phyloP scores from a whole-genome alignment of 2,329 filamentous ascomycete genomes.

The Dichotomopilus funicola region DNA sequence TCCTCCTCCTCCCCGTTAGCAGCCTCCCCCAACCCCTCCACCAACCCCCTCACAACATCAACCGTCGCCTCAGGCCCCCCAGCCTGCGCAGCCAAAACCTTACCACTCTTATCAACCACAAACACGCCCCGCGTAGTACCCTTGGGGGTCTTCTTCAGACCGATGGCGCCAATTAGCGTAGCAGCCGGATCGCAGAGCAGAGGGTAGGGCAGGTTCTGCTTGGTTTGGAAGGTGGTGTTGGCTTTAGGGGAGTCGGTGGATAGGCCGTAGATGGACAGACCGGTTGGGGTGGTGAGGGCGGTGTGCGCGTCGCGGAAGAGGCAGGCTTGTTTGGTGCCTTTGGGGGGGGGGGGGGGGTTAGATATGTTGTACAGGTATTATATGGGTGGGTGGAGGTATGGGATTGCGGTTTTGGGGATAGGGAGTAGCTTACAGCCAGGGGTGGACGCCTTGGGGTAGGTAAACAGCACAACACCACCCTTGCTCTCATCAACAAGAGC shows the following conservation, averaged over 20 bases:
- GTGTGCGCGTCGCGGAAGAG: constrained; percentile 83
- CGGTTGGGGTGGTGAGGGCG: constrained; percentile 62
- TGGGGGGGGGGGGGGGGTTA: neutral
- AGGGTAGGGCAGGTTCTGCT: constrained; percentile 82
- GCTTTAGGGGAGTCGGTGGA: constrained; percentile 82
- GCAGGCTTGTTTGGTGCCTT: constrained; percentile 89
- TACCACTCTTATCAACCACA: constrained; percentile 73
- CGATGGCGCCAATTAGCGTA: constrained; percentile 75
- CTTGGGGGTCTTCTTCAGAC: constrained; percentile 77
- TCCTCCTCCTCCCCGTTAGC: constrained; percentile 21
- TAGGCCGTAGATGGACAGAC: constrained; percentile 83
- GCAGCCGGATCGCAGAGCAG: constrained; percentile 76
- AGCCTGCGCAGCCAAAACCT: constrained; percentile 60
- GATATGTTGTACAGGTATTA: too few species aligned
- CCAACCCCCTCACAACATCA: constrained; percentile 66
- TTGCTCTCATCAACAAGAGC: constrained; percentile 76
- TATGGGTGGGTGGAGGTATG: too few species aligned
- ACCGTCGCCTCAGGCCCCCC: constrained; percentile 75
- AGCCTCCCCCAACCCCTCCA: constrained; percentile 38
- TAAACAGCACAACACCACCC: constrained; percentile 84
- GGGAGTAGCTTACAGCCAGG: constrained; percentile 70
- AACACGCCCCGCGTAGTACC: constrained; percentile 84
- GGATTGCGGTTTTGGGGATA: too few species aligned
- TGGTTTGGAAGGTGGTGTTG: constrained; percentile 87
- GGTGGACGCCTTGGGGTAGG: constrained; percentile 90